A percentile compares a stretch with the other conserved stretches of the same genome.
Conservation (phyloP, 163 green algal species). For the Volvox carteri region DNA sequence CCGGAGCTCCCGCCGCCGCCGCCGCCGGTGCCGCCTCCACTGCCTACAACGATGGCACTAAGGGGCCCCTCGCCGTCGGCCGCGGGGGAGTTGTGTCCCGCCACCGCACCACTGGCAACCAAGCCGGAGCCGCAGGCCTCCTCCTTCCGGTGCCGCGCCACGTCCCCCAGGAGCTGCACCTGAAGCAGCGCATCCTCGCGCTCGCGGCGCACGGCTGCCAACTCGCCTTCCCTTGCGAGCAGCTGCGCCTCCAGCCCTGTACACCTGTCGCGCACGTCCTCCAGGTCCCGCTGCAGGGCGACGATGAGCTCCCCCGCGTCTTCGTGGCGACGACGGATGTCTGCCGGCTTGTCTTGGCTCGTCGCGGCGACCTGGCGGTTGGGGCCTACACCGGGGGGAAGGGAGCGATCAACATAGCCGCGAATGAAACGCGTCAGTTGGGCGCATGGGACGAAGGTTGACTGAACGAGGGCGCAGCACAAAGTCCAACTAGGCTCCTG, state of each 20-base stretch:
- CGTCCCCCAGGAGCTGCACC: background rate
- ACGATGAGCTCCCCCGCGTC: slow-evolving; percentile 44
- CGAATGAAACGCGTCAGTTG: too few species aligned
- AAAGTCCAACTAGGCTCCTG: too few species aligned
- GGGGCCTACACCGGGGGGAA: too few species aligned
- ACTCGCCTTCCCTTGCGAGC: background rate
- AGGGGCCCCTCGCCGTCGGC: too few species aligned
- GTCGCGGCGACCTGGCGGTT: slow-evolving; percentile 12
- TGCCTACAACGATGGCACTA: background rate
- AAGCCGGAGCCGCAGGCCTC: background rate
- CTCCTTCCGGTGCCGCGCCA: background rate
- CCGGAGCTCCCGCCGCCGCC: background rate
- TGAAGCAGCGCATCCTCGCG: background rate
- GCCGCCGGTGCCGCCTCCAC: background rate
- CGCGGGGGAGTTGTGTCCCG: background rate
- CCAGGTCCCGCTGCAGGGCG: background rate
- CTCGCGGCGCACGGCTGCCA: background rate
- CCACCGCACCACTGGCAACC: background rate
- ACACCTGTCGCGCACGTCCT: background rate
- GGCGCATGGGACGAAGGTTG: too few species aligned
- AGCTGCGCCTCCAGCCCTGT: background rate
- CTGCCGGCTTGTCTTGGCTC: background rate
- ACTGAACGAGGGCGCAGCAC: too few species aligned
- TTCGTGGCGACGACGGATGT: slow-evolving; percentile 11
- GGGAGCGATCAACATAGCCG: too few species aligned